Evolutionary conservation across 345 rosid species (phyloP), one percentile per base, ranked within the genome.

Genomic region (Eucalyptus cloeziana): DNA sequence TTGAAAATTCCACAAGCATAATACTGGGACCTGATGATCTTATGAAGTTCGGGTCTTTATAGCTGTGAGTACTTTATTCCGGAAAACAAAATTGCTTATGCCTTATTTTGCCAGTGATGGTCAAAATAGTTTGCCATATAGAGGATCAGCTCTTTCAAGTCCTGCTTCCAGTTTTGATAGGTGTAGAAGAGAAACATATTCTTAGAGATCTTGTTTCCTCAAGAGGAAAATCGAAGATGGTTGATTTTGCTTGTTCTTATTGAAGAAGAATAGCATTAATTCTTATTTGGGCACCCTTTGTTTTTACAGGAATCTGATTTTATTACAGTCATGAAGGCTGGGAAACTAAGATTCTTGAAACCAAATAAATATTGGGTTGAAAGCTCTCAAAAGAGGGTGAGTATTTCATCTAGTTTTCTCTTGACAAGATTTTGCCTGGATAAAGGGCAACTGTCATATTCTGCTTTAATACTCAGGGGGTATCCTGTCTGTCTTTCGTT

Each of bases 321-420:
- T 54, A 94, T 97, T 88, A 91, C 95, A 86, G 99, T 94, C 27
- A 92, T 91, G 90, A 96, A 94, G 90, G 96, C 97, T 56, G 99
- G 99, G 88, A 95, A 94, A 88, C 92, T 97, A 62, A 93, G 92
- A 90, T 94, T 93, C 91, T 92, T 95, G 1, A 97, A 93, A 92
- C 99, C 96, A 49, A 95, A 94, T 90, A 96, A 95, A 90, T 96
- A 94, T 54, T 95, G 98, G 98, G 93, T 95, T 33, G 96, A 97
- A 92, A 93, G 91, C 92, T 96, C 98, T 52, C 98, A 96, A 85
- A 96, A 95, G 93, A 93, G 99, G 96, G 99, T 97, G 88, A 89
- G 94, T 89, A 45, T 33, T 52, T 45, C 43, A 40, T 40, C 54
- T 37, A 40, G 88, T 31, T 67, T n/a, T 33, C 52, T 58, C 27